phyloP scores from a whole-genome alignment of 352 stramenopile species.

The Globisporangium irregulare region DNA sequence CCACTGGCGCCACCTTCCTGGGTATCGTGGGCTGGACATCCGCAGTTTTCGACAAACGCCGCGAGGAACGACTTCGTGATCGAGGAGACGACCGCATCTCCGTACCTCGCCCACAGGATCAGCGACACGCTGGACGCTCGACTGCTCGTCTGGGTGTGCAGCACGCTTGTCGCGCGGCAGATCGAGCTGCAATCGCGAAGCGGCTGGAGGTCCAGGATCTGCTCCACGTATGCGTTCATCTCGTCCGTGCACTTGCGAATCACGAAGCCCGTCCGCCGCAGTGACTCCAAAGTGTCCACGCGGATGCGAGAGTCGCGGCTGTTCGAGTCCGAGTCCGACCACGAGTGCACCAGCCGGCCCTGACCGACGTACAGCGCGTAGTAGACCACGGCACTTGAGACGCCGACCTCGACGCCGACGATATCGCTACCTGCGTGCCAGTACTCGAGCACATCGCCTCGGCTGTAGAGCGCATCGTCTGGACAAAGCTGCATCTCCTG shows the following conservation, averaged over 20 bases:
- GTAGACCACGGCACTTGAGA: not conserved
- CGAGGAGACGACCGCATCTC: not conserved
- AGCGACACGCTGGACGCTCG: not conserved
- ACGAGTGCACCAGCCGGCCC: not conserved
- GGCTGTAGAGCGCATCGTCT: not conserved
- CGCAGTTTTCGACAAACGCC: not conserved
- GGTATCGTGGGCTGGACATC: not conserved
- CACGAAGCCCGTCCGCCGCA: not conserved
- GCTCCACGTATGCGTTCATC: not conserved
- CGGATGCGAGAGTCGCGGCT: not conserved
- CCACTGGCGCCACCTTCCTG: not conserved
- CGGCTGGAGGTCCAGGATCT: slow-evolving; percentile 1
- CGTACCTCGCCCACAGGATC: slow-evolving; percentile 2
- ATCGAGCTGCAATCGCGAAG: slow-evolving; percentile 2
- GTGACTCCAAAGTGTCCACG: not conserved
- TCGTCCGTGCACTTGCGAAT: slow-evolving; percentile 3
- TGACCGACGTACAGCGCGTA: slow-evolving; percentile 3
- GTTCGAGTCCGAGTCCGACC: not conserved
- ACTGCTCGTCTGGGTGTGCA: not conserved
- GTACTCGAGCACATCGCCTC: slow-evolving; percentile 4
- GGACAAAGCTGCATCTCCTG: not conserved
- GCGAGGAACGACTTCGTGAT: not conserved
- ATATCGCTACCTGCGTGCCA: not conserved
- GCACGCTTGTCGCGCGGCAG: not conserved
- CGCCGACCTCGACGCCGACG: not conserved